These are phyloP conservation scores for Xylaria palmicola DNA, from an alignment of 495 filamentous ascomycete species.

Conservation along the genomic window DNA sequence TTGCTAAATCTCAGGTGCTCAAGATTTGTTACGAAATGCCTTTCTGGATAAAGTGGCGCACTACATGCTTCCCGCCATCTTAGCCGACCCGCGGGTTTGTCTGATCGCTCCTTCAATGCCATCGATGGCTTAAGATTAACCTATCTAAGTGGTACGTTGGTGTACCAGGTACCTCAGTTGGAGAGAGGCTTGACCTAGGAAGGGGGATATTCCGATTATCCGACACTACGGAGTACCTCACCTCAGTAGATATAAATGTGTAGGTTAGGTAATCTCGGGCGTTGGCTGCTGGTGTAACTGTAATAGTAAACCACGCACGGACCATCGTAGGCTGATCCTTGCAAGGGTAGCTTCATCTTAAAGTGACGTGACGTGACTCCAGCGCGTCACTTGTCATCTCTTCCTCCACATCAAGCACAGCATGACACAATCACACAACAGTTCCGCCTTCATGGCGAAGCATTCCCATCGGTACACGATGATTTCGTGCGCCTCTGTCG, in stretches of 20 bases:
- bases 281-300: too few relatives aligned
- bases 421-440: constrained; percentile 27
- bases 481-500: constrained; percentile 31
- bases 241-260: too few relatives aligned
- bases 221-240: too few relatives aligned
- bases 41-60: too few relatives aligned
- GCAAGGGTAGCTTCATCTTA: background rate
- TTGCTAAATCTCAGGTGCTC: too few relatives aligned
- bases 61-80: too few relatives aligned
- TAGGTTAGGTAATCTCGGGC: too few relatives aligned
- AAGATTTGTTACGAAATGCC: too few relatives aligned
- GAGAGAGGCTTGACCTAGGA: constrained; percentile 10
- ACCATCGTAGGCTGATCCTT: background rate
- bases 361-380: constrained; percentile 14
- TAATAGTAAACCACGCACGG: background rate
- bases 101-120: too few relatives aligned
- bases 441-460: constrained; percentile 28
- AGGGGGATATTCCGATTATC: constrained; percentile 15
- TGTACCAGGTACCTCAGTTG: background rate
- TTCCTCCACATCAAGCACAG: constrained; percentile 12
- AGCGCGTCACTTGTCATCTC: constrained; percentile 5
- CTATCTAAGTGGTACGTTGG: too few relatives aligned
- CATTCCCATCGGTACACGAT: constrained; percentile 35
- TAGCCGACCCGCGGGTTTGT: too few relatives aligned
- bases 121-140: too few relatives aligned